phyloP scores from a whole-genome alignment of 768 basidiomycete species.

The Mycena galopus region DNA sequence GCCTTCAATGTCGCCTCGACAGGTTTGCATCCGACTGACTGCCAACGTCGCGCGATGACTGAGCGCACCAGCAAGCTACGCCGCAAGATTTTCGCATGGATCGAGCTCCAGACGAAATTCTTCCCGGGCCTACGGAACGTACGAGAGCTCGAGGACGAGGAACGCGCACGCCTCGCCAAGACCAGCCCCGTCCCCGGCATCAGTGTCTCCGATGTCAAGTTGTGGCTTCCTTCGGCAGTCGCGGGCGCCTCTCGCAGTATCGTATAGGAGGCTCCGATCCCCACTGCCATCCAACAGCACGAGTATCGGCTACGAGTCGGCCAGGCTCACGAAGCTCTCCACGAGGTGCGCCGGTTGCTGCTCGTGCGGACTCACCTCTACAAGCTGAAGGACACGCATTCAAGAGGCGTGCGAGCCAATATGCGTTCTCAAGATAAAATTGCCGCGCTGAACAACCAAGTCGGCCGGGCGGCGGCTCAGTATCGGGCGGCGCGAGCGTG shows the following conservation, averaged over 20 bases:
- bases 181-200: background rate
- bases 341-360: too few relatives aligned
- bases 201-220: background rate
- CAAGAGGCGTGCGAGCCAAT: too few relatives aligned
- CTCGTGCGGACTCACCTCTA: too few relatives aligned
- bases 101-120: too few relatives aligned
- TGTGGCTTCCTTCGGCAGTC: constrained; percentile 32
- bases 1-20: too few relatives aligned
- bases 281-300: too few relatives aligned
- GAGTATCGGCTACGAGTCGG: constrained; percentile 31
- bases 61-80: too few relatives aligned
- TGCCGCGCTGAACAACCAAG: constrained; percentile 15
- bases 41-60: too few relatives aligned
- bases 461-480: background rate
- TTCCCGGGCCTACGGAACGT: background rate
- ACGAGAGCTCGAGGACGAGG: background rate
- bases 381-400: too few relatives aligned
- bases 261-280: background rate
- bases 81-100: too few relatives aligned
- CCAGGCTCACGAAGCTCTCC: too few relatives aligned
- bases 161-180: constrained; percentile 20
- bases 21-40: too few relatives aligned
- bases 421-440: background rate
- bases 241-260: background rate
- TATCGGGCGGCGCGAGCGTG: constrained; percentile 8